A percentile compares a stretch with the other conserved stretches of the same genome.
Evolutionary conservation across 805 yeast genomes (phyloP).

Genomic region (Hanseniaspora guilliermondii): DNA sequence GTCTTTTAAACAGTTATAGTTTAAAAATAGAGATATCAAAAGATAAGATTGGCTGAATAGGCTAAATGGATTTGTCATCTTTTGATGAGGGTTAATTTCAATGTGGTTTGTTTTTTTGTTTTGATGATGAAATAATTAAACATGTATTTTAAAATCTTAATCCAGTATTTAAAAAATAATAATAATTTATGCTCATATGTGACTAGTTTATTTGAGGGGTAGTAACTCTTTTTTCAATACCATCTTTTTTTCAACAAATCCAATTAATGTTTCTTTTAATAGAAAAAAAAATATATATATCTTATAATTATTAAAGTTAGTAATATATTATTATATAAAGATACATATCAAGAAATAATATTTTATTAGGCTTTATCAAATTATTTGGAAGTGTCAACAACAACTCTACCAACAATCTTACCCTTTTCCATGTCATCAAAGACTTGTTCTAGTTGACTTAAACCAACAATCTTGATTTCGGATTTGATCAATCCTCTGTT

Average conservation of each 20-base stretch:
- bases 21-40: background rate
- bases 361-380: background rate
- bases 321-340: background rate
- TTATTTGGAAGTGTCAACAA: constrained; percentile 61
- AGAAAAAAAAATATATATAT: too few species aligned
- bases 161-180: too few species aligned
- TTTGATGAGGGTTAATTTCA: background rate
- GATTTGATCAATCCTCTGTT: constrained; percentile 52
- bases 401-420: constrained; percentile 64
- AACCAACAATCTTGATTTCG: constrained; percentile 48
- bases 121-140: background rate
- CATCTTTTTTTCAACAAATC: too few species aligned
- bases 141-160: too few species aligned
- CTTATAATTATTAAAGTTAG: too few species aligned
- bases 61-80: background rate
- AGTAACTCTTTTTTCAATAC: too few species aligned
- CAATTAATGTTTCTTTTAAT: too few species aligned
- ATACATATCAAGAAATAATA: too few species aligned
- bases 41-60: background rate
- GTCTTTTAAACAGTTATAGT: background rate
- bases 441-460: constrained; percentile 41
- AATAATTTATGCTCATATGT: too few species aligned
- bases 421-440: constrained; percentile 47
- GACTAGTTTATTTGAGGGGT: too few species aligned
- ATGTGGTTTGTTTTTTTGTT: background rate